A percentile compares a stretch with the other conserved stretches of the same genome.
phyloP scores from a whole-genome alignment of 2,329 filamentous ascomycete species.

The Fusarium sp. region DNA sequence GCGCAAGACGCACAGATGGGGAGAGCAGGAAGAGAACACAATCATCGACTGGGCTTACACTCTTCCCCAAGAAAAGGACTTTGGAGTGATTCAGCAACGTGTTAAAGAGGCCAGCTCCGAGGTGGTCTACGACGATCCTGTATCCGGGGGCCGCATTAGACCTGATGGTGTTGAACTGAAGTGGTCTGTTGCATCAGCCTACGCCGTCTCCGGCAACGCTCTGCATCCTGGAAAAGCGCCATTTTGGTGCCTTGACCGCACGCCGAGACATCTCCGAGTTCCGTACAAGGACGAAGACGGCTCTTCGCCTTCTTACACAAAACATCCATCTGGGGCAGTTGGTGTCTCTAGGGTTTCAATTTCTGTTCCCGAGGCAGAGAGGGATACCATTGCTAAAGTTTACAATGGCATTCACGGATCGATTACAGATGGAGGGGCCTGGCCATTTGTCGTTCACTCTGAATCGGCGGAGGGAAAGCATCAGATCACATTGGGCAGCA shows the following conservation, averaged over 20 bases:
- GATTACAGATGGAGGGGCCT: accelerated
- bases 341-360: slow-evolving; percentile 14
- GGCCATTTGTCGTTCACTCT: slow-evolving; percentile 32
- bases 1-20: slow-evolving; percentile 32
- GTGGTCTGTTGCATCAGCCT: slow-evolving; percentile 31
- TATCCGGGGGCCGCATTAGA: slow-evolving; percentile 27
- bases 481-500: not conserved
- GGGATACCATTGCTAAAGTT: not conserved
- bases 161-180: slow-evolving; percentile 31
- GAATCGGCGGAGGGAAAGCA: slow-evolving; percentile 13
- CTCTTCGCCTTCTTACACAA: slow-evolving; percentile 1
- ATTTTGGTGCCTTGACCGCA: slow-evolving; percentile 35
- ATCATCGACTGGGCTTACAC: slow-evolving; percentile 36
- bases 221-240: slow-evolving; percentile 22
- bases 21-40: slow-evolving; percentile 16
- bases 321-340: slow-evolving; percentile 8
- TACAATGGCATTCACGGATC: slow-evolving; percentile 28
- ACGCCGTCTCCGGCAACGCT: slow-evolving; percentile 4
- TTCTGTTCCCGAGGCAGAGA: not conserved
- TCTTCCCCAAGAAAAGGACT: slow-evolving; percentile 16
- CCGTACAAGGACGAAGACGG: slow-evolving; percentile 10
- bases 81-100: slow-evolving; percentile 3
- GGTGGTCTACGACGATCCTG: not conserved
- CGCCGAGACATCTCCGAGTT: slow-evolving; percentile 8
- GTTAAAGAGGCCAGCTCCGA: not conserved